Conservation (phyloP, 202 grass and related monocot species). For the Zizania palustris region DNA sequence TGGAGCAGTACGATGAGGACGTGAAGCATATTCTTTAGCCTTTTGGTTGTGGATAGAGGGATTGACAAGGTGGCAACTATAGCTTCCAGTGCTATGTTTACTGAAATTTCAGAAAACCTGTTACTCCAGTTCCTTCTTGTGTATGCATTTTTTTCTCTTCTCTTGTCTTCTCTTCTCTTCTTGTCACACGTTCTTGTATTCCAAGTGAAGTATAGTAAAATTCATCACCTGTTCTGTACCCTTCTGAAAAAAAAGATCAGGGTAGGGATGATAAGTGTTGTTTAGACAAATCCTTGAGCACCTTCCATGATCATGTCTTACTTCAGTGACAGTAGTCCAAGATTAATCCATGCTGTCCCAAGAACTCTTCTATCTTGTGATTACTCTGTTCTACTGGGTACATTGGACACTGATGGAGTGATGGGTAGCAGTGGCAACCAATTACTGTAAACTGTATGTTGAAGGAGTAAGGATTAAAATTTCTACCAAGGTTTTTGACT, state of each 20-base stretch:
- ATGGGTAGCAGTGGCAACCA: background rate
- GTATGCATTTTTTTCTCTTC: conserved; percentile 17
- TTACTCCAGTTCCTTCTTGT: conserved; percentile 16
- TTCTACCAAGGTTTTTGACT: background rate
- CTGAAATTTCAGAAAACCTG: background rate
- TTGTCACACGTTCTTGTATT: background rate
- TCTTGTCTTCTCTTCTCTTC: background rate
- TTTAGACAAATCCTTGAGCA: conserved; percentile 1
- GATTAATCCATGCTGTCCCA: background rate
- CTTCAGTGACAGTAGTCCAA: background rate
- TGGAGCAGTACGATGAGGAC: conserved; percentile 35
- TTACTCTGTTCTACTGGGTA: background rate
- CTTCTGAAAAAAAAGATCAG: background rate
- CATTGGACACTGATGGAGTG: background rate
- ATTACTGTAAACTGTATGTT: background rate
- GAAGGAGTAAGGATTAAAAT: background rate
- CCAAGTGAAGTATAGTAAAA: background rate
- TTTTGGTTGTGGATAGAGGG: conserved; percentile 46
- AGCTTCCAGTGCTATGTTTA: conserved; percentile 12
- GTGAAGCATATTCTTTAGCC: conserved; percentile 42
- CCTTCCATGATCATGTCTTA: background rate
- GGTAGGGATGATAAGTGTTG: background rate
- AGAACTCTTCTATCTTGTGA: conserved; percentile 7
- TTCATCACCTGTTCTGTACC: conserved; percentile 3
- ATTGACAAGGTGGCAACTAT: conserved; percentile 22